Percentiles rank a stretch among this genome's conserved stretches.
These are phyloP conservation scores for Colletotrichum lentis DNA, from an alignment of 2,329 filamentous ascomycete genomes.

Conservation along the genomic window DNA sequence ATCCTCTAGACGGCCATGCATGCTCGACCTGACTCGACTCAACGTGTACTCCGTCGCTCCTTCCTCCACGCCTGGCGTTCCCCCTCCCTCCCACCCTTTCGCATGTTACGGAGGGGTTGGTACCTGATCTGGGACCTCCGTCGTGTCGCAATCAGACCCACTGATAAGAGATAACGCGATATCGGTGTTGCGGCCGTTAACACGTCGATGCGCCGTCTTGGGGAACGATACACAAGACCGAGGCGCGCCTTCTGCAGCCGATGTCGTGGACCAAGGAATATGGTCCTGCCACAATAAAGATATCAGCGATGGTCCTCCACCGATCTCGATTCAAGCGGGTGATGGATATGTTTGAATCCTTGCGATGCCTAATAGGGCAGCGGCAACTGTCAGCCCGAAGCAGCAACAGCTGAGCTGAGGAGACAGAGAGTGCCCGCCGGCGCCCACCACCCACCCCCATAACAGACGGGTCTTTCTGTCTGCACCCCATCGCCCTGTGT, in stretches of 20 bases:
- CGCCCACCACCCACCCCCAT: background rate
- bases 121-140: constrained; percentile 25
- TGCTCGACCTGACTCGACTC: background rate
- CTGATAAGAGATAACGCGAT: constrained; percentile 37
- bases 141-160: constrained; percentile 5
- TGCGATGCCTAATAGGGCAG: no score
- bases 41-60: background rate
- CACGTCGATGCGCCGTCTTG: constrained; percentile 15
- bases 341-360: background rate
- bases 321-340: background rate
- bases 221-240: background rate
- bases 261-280: constrained; percentile 4
- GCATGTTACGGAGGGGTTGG: constrained; percentile 31
- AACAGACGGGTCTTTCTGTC: background rate
- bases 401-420: background rate
- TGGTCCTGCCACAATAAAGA: background rate
- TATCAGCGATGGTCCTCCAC: background rate
- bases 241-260: background rate
- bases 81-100: constrained; percentile 1
- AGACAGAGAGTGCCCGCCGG: background rate
- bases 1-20: background rate
- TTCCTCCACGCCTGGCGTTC: background rate
- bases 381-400: background rate
- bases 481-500: constrained; percentile 14
- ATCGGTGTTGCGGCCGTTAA: constrained; percentile 31